Percentiles rank a stretch among this genome's conserved stretches.
These are phyloP conservation scores for Hypomontagnella monticulosa DNA, from an alignment of 495 filamentous ascomycete species.

Conservation along the genomic window DNA sequence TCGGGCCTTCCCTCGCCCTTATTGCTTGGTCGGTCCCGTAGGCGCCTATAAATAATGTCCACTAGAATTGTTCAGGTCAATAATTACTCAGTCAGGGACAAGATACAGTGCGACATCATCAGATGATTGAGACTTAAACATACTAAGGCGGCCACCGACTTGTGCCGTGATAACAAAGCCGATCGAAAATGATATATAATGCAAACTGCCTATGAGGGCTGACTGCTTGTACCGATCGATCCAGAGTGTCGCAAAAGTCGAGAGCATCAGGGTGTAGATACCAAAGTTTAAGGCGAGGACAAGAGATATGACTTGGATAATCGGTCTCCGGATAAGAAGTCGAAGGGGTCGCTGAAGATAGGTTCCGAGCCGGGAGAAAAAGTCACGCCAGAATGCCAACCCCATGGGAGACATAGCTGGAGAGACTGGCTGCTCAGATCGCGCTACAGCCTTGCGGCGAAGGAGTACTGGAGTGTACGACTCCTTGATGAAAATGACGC, in stretches of 20 bases:
- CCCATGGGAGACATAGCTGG: conserved; percentile 3
- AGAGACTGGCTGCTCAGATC: neutral
- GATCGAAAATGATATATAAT: conserved; percentile 68
- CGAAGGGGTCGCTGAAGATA: conserved; percentile 69
- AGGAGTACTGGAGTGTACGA: conserved; percentile 49
- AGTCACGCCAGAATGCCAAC: conserved; percentile 25
- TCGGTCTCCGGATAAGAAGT: conserved; percentile 69
- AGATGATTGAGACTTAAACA: neutral
- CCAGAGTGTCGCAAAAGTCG: conserved; percentile 68
- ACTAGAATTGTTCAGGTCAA: neutral
- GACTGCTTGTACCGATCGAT: conserved; percentile 62
- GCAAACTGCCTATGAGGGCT: conserved; percentile 59
- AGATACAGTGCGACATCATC: neutral
- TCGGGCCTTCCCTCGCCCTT: conserved; percentile 63
- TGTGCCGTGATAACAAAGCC: conserved; percentile 62
- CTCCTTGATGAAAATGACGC: conserved; percentile 55
- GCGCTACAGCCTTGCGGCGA: conserved; percentile 27
- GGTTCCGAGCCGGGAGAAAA: conserved; percentile 44
- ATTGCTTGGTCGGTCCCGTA: conserved; percentile 39
- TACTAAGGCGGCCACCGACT: conserved; percentile 53
- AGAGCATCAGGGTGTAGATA: conserved; percentile 67
- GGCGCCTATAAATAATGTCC: conserved; percentile 14
- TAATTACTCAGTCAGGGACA: neutral
- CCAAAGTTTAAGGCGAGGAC: conserved; percentile 62
- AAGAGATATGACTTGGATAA: conserved; percentile 62